Evolutionary conservation across 1,284 basidiomycete genomes (phyloP).

Genomic region (Trichosporon ovoides): DNA sequence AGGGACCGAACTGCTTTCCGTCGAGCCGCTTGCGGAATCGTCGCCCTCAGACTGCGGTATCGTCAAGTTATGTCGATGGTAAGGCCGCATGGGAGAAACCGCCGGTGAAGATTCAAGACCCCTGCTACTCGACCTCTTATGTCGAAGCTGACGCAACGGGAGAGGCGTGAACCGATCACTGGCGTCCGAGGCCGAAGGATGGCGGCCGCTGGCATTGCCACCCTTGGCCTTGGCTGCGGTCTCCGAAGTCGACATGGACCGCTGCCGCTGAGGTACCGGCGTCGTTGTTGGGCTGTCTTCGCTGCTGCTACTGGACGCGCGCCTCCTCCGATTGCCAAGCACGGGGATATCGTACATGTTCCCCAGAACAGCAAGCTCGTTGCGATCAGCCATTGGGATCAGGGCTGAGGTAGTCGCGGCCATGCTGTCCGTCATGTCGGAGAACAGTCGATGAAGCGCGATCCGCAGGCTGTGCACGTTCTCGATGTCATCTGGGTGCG

Average conservation of each 20-base stretch:
- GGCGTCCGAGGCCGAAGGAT: neutral
- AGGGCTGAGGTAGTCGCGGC: constrained; percentile 35
- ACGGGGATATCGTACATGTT: constrained; percentile 46
- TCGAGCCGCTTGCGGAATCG: constrained; percentile 1
- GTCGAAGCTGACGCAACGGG: constrained; percentile 31
- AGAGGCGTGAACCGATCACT: constrained; percentile 40
- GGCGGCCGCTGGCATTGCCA: neutral
- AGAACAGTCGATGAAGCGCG: constrained; percentile 32
- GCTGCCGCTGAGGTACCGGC: constrained; percentile 2
- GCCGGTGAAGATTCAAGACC: constrained; percentile 12
- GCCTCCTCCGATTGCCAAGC: constrained; percentile 2
- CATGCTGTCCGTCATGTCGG: constrained; percentile 40
- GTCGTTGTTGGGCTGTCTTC: neutral
- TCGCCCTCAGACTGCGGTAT: neutral
- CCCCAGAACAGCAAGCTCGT: constrained; percentile 33
- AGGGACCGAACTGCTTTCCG: constrained; percentile 12
- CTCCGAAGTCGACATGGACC: constrained; percentile 6
- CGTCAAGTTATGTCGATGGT: neutral
- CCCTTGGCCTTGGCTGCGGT: constrained; percentile 7
- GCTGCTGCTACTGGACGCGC: constrained; percentile 9
- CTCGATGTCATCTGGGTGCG: constrained; percentile 20
- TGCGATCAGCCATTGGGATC: constrained; percentile 30
- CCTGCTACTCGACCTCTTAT: constrained; percentile 29
- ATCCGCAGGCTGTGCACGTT: constrained; percentile 31
- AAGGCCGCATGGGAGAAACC: neutral